Conservation (phyloP, 2,329 filamentous ascomycete species). For the Claviceps purpurea region DNA sequence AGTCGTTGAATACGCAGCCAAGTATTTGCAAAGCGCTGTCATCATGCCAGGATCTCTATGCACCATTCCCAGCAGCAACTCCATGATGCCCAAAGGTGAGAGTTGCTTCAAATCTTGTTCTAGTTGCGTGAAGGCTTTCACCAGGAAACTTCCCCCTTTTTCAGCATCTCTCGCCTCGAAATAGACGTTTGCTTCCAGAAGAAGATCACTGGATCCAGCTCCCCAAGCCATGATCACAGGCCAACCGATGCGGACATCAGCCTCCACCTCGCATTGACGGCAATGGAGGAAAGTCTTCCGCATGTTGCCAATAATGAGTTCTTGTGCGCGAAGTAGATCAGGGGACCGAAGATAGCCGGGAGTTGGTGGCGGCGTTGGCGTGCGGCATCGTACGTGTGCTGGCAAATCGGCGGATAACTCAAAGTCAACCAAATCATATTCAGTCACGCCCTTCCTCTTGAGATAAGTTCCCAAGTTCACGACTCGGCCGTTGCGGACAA, state of each 20-base stretch:
- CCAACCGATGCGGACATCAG: conserved; percentile 25
- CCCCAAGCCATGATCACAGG: conserved; percentile 30
- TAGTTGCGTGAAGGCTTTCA: conserved; percentile 29
- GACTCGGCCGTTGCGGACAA: conserved; percentile 37
- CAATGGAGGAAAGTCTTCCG: conserved; percentile 31
- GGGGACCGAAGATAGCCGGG: conserved; percentile 28
- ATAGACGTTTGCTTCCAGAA: conserved; percentile 30
- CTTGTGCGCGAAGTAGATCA: conserved; percentile 29
- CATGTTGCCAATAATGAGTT: conserved; percentile 29
- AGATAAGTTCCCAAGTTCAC: conserved; percentile 39
- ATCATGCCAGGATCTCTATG: conserved; percentile 30
- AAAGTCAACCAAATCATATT: conserved; percentile 36
- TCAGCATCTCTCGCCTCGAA: conserved; percentile 28
- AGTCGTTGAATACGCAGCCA: conserved; percentile 29
- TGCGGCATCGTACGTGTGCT: conserved; percentile 30
- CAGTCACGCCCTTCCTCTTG: conserved; percentile 38
- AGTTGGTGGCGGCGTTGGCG: conserved; percentile 29
- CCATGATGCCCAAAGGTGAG: conserved; percentile 29
- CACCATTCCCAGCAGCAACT: conserved; percentile 30
- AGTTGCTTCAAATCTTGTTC: conserved; percentile 29
- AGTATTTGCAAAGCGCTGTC: conserved; percentile 31
- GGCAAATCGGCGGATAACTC: conserved; percentile 28
- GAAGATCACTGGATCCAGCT: conserved; percentile 28
- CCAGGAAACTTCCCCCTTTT: conserved; percentile 25
- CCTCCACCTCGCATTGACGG: conserved; percentile 28